Conservation (phyloP, 352 stramenopile genomes). For the Phytophthora parvispora region DNA sequence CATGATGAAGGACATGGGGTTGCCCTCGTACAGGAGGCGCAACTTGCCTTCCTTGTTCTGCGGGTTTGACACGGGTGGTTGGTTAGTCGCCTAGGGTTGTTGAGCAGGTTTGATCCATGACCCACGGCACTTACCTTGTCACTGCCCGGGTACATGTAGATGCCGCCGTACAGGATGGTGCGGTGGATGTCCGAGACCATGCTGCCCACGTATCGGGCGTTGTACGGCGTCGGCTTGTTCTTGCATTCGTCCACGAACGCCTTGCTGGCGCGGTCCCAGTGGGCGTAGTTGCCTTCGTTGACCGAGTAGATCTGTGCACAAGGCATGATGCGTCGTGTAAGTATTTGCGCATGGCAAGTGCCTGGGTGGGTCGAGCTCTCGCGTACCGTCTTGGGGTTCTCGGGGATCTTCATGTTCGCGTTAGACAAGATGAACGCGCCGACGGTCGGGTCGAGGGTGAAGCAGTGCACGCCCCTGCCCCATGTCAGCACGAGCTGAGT, state of each 20-base stretch:
- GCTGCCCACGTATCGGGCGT: slow-evolving; percentile 97
- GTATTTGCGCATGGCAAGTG: too few species aligned
- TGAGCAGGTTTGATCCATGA: neutral
- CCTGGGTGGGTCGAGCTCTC: too few species aligned
- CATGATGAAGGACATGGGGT: slow-evolving; percentile 99
- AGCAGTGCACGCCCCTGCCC: slow-evolving; percentile 95
- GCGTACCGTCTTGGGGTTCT: slow-evolving; percentile 85
- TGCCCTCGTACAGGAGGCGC: slow-evolving; percentile 98
- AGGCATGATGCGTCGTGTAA: neutral
- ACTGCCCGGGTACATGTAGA: slow-evolving; percentile 98
- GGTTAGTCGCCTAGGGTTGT: slow-evolving; percentile 23
- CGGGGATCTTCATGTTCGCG: slow-evolving; percentile 95
- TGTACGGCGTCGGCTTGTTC: slow-evolving; percentile 84
- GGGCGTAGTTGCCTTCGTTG: slow-evolving; percentile 98
- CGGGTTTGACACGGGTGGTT: neutral
- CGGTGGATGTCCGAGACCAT: slow-evolving; percentile 99
- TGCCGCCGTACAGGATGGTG: slow-evolving; percentile 98
- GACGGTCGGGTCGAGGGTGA: slow-evolving; percentile 98
- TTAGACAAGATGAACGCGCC: slow-evolving; percentile 98
- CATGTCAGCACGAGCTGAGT: slow-evolving; percentile 98
- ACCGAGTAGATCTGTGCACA: slow-evolving; percentile 94
- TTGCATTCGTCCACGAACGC: slow-evolving; percentile 90
- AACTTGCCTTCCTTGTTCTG: slow-evolving; percentile 94
- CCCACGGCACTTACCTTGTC: slow-evolving; percentile 75
- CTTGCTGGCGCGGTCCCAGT: slow-evolving; percentile 95